Conservation (phyloP, 2,329 filamentous ascomycete genomes). For the Chalaropsis ovoidea region DNA sequence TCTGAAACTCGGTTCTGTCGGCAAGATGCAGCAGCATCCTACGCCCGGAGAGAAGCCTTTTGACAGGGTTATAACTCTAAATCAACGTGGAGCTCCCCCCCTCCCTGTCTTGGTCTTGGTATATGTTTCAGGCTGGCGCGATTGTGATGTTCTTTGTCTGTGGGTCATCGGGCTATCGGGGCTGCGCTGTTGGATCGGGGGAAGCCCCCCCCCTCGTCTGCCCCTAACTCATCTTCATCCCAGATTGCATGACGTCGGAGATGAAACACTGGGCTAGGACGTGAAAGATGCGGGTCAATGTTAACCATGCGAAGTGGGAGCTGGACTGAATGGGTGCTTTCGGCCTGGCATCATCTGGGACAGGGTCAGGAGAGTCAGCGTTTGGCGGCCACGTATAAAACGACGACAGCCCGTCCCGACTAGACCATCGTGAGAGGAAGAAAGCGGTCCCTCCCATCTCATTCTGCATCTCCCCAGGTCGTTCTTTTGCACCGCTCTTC, state of each 20-base stretch:
- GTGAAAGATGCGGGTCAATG: background rate
- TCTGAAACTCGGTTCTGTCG: background rate
- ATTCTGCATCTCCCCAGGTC: background rate
- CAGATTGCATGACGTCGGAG: background rate
- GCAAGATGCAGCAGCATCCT: background rate
- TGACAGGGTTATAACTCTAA: constrained; percentile 7
- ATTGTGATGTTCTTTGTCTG: background rate
- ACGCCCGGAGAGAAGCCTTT: background rate
- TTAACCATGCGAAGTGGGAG: background rate
- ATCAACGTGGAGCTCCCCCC: background rate
- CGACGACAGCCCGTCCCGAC: background rate
- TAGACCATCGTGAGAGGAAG: background rate
- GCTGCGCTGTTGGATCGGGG: background rate
- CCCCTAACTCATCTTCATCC: background rate
- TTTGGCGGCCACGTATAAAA: background rate
- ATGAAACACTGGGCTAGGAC: background rate
- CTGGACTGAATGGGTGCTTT: too few relatives aligned
- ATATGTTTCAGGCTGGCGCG: constrained; percentile 5
- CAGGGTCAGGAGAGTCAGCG: background rate
- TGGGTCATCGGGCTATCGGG: background rate
- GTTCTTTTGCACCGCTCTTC: background rate
- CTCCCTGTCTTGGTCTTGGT: background rate
- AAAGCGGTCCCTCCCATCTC: background rate
- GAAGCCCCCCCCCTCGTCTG: background rate
- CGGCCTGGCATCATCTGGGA: too few relatives aligned